These are phyloP conservation scores for Beauveria caledonica DNA, from an alignment of 2,329 filamentous ascomycete species.

Conservation along the genomic window DNA sequence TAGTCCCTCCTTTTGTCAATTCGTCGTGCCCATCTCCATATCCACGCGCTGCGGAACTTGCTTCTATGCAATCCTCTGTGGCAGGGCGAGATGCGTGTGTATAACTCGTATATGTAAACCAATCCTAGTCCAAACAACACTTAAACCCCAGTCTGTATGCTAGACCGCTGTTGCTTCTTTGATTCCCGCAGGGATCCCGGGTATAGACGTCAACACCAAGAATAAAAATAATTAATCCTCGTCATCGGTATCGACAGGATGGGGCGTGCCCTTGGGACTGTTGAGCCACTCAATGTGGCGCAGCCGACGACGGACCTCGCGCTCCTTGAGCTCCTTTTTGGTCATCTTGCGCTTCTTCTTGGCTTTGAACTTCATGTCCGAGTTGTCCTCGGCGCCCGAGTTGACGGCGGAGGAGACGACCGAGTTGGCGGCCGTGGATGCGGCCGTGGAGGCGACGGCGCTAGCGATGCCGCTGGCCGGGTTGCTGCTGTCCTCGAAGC, in stretches of 20 bases:
- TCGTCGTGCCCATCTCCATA: neutral
- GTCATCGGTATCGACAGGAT: constrained; percentile 69
- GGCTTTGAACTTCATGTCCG: constrained; percentile 76
- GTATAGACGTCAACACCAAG: neutral
- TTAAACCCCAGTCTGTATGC: neutral
- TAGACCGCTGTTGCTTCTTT: too few relatives aligned
- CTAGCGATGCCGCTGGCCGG: constrained; percentile 54
- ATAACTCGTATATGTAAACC: neutral
- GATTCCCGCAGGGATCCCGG: neutral
- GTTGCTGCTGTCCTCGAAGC: constrained; percentile 67
- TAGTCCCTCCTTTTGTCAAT: neutral
- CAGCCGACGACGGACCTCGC: constrained; percentile 76
- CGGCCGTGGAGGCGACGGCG: constrained; percentile 50
- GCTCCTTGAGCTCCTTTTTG: constrained; percentile 90
- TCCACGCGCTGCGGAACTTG: neutral
- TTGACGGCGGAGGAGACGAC: constrained; percentile 57
- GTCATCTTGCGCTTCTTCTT: constrained; percentile 99
- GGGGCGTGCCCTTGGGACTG: constrained; percentile 74
- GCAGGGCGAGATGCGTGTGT: neutral
- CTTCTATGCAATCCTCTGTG: neutral
- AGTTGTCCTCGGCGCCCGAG: constrained; percentile 74
- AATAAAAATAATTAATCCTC: constrained; percentile 39
- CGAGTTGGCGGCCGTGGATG: constrained; percentile 39
- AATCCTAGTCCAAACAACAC: too few relatives aligned
- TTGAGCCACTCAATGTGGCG: constrained; percentile 82